These are phyloP conservation scores for Pisolithus microcarpus DNA, from an alignment of 768 basidiomycete genomes.

Conservation along the genomic window DNA sequence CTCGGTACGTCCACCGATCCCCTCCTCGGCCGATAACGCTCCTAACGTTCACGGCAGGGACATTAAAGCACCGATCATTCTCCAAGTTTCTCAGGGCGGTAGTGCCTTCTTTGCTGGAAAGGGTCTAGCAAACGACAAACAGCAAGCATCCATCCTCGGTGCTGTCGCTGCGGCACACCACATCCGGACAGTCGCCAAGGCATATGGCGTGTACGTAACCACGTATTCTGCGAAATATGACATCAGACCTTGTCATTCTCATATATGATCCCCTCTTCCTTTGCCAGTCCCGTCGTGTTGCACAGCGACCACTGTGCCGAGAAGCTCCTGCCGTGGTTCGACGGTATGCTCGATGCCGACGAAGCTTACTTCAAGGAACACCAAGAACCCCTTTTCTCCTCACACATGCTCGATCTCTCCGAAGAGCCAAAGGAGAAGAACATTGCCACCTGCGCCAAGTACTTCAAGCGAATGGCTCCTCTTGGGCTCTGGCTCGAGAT, in stretches of 20 bases:
- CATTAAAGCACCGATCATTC: slow-evolving; percentile 94
- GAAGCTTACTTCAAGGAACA: slow-evolving; percentile 89
- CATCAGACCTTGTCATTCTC: background rate
- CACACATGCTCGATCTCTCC: slow-evolving; percentile 98
- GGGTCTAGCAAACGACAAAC: slow-evolving; percentile 89
- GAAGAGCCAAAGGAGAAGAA: slow-evolving; percentile 91
- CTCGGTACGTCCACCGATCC: slow-evolving; percentile 46
- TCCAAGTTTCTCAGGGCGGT: slow-evolving; percentile 97
- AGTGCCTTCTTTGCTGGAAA: slow-evolving; percentile 95
- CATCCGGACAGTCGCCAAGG: slow-evolving; percentile 78
- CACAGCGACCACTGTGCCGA: slow-evolving; percentile 99
- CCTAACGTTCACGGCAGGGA: slow-evolving; percentile 45
- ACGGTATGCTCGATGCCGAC: slow-evolving; percentile 97
- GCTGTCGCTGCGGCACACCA: slow-evolving; percentile 90
- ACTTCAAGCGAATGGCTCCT: slow-evolving; percentile 92
- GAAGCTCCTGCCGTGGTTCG: slow-evolving; percentile 98
- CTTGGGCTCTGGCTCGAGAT: slow-evolving; percentile 97
- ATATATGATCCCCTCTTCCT: background rate
- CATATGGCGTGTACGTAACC: slow-evolving; percentile 80
- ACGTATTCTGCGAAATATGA: background rate
- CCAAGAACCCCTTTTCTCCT: slow-evolving; percentile 84
- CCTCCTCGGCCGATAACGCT: slow-evolving; percentile 4
- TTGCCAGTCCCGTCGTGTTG: slow-evolving; percentile 79
- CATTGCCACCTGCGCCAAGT: slow-evolving; percentile 87
- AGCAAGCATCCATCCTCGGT: slow-evolving; percentile 91